These are phyloP conservation scores for Apiospora kogelbergensis DNA, from an alignment of 2,329 filamentous ascomycete species.

Conservation along the genomic window DNA sequence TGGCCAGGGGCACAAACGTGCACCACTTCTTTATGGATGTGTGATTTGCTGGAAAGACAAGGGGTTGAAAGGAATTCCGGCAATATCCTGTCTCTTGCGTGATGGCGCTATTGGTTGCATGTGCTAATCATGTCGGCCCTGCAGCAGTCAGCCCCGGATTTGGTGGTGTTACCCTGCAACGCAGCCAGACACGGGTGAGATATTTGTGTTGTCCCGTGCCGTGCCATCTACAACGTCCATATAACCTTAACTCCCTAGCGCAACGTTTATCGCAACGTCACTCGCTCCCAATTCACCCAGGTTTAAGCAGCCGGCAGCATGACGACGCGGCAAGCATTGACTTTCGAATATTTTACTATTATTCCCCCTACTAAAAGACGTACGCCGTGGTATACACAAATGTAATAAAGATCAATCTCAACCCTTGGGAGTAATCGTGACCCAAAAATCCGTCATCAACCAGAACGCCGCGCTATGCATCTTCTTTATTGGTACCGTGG, in stretches of 20 bases:
- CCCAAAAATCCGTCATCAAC: conserved; percentile 37
- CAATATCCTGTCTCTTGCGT: no score
- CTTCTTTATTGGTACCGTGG: conserved; percentile 32
- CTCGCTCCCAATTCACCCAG: not conserved
- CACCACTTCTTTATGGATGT: no score
- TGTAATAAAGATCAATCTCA: not conserved
- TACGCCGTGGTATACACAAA: not conserved
- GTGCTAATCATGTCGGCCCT: not conserved
- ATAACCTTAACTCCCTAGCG: not conserved
- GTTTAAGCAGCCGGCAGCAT: no score
- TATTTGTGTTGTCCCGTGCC: not conserved
- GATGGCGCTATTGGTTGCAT: no score
- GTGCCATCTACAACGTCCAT: not conserved
- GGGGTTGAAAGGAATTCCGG: no score
- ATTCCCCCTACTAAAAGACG: not conserved
- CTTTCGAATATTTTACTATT: not conserved
- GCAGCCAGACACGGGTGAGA: no score
- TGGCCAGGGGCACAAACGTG: no score
- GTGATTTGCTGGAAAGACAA: no score
- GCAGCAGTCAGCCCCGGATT: not conserved
- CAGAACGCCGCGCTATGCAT: conserved; percentile 34
- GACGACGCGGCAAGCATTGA: no score
- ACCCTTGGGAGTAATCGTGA: conserved; percentile 22
- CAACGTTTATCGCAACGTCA: not conserved
- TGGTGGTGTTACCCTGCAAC: no score